phyloP scores from a whole-genome alignment of 345 rosid genomes.

The Ricinus communis region DNA sequence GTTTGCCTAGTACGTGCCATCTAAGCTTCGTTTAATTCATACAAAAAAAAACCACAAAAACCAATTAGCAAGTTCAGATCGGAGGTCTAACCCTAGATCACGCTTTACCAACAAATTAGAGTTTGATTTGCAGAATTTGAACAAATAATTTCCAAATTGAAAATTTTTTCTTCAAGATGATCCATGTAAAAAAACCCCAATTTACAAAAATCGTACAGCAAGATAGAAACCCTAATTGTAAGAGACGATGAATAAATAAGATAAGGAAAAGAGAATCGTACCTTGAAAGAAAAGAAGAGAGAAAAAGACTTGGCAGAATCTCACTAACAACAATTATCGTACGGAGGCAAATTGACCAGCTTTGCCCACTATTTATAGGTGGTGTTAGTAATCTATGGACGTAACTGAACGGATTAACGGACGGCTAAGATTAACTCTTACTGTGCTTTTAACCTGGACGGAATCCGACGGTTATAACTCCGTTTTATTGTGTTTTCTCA shows the following conservation, averaged over 20 bases:
- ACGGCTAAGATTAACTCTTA: slow-evolving; percentile 10
- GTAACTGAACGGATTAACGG: background rate
- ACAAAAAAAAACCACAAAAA: background rate
- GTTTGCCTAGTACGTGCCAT: slow-evolving; percentile 39
- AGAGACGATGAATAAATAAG: too few species aligned
- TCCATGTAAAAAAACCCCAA: background rate
- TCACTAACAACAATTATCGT: too few species aligned
- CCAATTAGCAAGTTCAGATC: too few species aligned
- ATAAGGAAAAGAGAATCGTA: background rate
- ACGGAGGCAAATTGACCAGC: background rate
- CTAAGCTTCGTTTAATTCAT: background rate
- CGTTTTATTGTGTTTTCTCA: slow-evolving; percentile 8
- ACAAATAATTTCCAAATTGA: background rate
- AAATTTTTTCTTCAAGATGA: background rate
- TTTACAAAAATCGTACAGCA: background rate
- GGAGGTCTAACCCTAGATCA: too few species aligned
- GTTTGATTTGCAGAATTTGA: background rate
- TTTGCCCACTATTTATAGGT: slow-evolving; percentile 2
- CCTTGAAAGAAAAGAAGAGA: background rate
- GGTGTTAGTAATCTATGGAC: background rate
- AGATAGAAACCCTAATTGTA: too few species aligned
- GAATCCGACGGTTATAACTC: slow-evolving; percentile 11
- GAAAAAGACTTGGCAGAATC: background rate
- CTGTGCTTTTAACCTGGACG: background rate
- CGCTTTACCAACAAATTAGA: background rate